Evolutionary conservation across 1,284 basidiomycete genomes (phyloP), one percentile per base, ranked within the genome.

Genomic region (Earliella scabrosa): DNA sequence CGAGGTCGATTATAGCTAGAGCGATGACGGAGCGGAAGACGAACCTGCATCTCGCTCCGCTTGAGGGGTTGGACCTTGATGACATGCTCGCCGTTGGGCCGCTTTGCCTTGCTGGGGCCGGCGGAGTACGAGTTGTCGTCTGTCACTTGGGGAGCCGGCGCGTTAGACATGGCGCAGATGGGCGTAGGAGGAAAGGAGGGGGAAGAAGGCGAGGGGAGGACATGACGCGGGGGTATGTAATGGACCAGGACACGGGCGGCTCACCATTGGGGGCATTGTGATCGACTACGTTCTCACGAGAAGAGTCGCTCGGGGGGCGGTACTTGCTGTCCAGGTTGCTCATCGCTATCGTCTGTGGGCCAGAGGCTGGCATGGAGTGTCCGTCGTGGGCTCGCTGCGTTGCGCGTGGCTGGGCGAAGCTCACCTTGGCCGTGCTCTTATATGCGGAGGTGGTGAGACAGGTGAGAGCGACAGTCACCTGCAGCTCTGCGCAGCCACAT

Each of bases 31-130:
- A 55, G 54, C 32, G 50, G 54, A 46, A 48, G 41, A 47, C 76
- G 52, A 58, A 87, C 86, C 84, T 94, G 92, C 92, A 94, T 93
- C 75, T 95, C 92, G 47, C 81, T 82, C 57, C 84, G 82, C 75
- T 86, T 90, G 69, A 95, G 76, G 2, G 93, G 92, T 69, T 95
- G 90, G 8, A 95, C 92, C 56, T 76, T 78, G 60, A 93, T 88
- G 61, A 59, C 68, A 70, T 78, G 54, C 32, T 59, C 61, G 24
- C 55, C 64, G 23, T 59, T 45, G 9, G 61, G 49, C 71, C 74
- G 66, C 69, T 75, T 63, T 38, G 40, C 21, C 18, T 27, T 68
- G 67, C 47, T 55, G 58, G 52, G 58, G 56, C 58, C 16, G 60
- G 40, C 39, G 11, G 66, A 46, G 23, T 14, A 41, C 27, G 35